Percentiles rank a stretch among this genome's conserved stretches.
phyloP scores from a whole-genome alignment of 208 protist genomes.

The Leishmania tropica region DNA sequence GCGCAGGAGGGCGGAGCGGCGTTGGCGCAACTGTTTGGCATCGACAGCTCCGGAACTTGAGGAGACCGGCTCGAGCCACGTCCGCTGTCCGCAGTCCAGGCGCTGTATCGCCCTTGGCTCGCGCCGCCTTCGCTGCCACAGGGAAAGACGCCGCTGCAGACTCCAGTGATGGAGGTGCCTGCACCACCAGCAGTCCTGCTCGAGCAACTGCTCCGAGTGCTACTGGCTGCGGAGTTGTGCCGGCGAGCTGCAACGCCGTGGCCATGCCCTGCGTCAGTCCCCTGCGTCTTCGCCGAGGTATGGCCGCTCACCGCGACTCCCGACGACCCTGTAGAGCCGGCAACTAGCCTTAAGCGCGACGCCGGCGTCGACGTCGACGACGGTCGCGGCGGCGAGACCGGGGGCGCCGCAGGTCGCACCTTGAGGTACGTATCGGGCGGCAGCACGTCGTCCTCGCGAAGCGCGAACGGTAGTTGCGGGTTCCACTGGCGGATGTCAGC shows the following conservation, averaged over 20 bases:
- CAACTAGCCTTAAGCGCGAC: not conserved
- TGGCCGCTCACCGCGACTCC: not conserved
- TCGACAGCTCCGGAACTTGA: slow-evolving; percentile 23
- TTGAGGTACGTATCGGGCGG: slow-evolving; percentile 65
- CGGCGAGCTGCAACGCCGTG: not conserved
- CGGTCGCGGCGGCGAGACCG: not conserved
- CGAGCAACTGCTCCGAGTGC: not conserved
- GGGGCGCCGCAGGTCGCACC: slow-evolving; percentile 14
- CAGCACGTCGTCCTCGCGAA: slow-evolving; percentile 27
- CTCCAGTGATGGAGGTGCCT: not conserved
- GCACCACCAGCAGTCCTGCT: not conserved
- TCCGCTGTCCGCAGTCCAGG: slow-evolving; percentile 16
- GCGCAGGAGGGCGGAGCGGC: slow-evolving; percentile 26
- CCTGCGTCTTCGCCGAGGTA: not conserved
- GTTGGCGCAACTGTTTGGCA: slow-evolving; percentile 1
- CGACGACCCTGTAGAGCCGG: not conserved
- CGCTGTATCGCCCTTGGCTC: slow-evolving; percentile 19
- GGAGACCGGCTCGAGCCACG: slow-evolving; percentile 24
- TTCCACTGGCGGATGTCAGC: slow-evolving; percentile 50
- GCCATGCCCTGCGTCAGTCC: not conserved
- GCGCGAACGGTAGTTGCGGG: slow-evolving; percentile 43
- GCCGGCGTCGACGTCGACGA: not conserved
- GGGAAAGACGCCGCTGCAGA: not conserved
- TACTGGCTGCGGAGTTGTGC: not conserved
- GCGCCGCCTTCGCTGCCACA: slow-evolving; percentile 10